Conservation (phyloP, 2,329 filamentous ascomycete species). For the Sporothrix protearum region DNA sequence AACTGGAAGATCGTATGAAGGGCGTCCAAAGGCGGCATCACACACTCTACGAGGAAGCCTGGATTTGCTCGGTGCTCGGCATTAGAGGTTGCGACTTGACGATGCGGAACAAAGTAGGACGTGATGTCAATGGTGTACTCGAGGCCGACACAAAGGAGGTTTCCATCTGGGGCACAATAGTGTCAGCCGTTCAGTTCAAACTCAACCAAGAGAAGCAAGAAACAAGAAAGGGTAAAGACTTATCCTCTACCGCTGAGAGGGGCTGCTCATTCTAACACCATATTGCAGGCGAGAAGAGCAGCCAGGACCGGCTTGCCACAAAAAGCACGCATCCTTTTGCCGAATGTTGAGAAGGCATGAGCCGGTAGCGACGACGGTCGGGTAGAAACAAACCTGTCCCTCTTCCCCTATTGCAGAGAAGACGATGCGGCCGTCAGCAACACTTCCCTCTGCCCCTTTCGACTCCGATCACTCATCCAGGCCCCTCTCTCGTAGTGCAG, state of each 20-base stretch:
- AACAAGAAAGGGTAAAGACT: constrained; percentile 35
- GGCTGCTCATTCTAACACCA: constrained; percentile 45
- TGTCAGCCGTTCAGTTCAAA: background rate
- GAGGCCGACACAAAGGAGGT: background rate
- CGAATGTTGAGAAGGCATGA: constrained; percentile 26
- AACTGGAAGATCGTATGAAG: background rate
- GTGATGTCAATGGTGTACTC: too few relatives aligned
- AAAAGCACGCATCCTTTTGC: constrained; percentile 39
- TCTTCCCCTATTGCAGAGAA: background rate
- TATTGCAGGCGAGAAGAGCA: constrained; percentile 48
- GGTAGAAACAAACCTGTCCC: background rate
- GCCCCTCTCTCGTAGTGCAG: background rate
- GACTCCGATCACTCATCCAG: background rate
- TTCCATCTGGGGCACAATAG: background rate
- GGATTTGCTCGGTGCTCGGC: too few relatives aligned
- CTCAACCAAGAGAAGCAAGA: background rate
- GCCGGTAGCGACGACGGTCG: background rate
- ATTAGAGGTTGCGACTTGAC: too few relatives aligned
- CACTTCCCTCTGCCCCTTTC: background rate
- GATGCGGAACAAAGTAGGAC: too few relatives aligned
- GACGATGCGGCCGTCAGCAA: constrained; percentile 4
- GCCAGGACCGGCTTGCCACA: constrained; percentile 44
- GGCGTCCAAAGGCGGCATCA: background rate
- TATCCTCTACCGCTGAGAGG: constrained; percentile 49
- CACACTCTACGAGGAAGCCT: too few relatives aligned